Percentiles rank a stretch among this genome's conserved stretches.
Evolutionary conservation across 148 eudicot genomes (phyloP).

Genomic region (Dysphania ambrosioides): DNA sequence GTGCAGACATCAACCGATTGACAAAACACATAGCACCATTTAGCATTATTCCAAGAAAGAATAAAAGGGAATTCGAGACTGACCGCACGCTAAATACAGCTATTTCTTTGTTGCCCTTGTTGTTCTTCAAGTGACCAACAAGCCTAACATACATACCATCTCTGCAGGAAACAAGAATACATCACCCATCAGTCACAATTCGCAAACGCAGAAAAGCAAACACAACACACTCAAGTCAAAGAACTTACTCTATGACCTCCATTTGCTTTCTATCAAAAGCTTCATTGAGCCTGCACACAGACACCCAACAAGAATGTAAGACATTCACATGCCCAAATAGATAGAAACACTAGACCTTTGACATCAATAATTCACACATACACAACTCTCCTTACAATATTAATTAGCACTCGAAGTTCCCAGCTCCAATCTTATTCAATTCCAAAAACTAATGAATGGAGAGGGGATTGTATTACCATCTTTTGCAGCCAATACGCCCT

Average conservation of each 20-base stretch:
- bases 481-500: slow-evolving; percentile 51
- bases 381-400: background rate
- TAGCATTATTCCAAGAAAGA: background rate
- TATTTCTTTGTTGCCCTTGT: slow-evolving; percentile 58
- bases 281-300: slow-evolving; percentile 62
- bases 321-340: background rate
- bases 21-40: no score
- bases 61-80: background rate
- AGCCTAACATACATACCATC: slow-evolving; percentile 69
- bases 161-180: slow-evolving; percentile 35
- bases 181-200: background rate
- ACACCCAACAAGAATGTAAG: background rate
- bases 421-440: background rate
- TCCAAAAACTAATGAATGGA: background rate
- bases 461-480: slow-evolving; percentile 45
- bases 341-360: background rate
- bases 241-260: slow-evolving; percentile 61
- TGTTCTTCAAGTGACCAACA: slow-evolving; percentile 70
- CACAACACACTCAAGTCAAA: background rate
- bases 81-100: slow-evolving; percentile 74
- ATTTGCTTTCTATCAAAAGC: slow-evolving; percentile 70
- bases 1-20: background rate
- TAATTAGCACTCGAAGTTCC: background rate
- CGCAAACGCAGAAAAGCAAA: background rate
- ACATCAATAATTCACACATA: background rate